Evolutionary conservation across 768 basidiomycete species (phyloP).

Genomic region (Psilocybe tampanensis): DNA sequence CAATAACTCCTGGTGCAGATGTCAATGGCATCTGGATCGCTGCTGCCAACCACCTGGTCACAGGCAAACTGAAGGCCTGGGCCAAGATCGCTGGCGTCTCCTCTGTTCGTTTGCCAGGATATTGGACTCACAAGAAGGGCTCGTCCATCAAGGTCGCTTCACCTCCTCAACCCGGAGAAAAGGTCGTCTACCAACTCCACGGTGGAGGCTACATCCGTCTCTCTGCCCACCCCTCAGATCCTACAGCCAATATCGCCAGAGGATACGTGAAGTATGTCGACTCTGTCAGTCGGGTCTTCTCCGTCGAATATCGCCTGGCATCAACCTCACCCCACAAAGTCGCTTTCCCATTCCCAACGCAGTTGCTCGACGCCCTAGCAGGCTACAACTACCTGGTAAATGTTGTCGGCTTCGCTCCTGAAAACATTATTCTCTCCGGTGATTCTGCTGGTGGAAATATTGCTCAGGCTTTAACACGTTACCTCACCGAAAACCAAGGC

Average conservation of each 20-base stretch:
- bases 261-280: slow-evolving; percentile 49
- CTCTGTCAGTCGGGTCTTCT: slow-evolving; percentile 51
- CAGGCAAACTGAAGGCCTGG: slow-evolving; percentile 44
- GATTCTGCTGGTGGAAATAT: slow-evolving; percentile 84
- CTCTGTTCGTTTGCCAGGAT: slow-evolving; percentile 52
- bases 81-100: slow-evolving; percentile 40
- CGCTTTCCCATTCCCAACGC: slow-evolving; percentile 70
- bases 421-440: slow-evolving; percentile 66
- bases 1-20: slow-evolving; percentile 41
- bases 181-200: slow-evolving; percentile 63
- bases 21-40: slow-evolving; percentile 54
- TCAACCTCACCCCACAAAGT: slow-evolving; percentile 41
- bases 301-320: slow-evolving; percentile 74
- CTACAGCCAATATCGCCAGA: slow-evolving; percentile 44
- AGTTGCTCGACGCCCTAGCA: slow-evolving; percentile 72
- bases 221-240: slow-evolving; percentile 59
- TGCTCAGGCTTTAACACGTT: slow-evolving; percentile 61
- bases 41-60: slow-evolving; percentile 41
- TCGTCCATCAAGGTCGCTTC: slow-evolving; percentile 34
- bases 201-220: slow-evolving; percentile 59
- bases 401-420: slow-evolving; percentile 54
- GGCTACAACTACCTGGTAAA: slow-evolving; percentile 74
- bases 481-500: slow-evolving; percentile 53
- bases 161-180: slow-evolving; percentile 49
- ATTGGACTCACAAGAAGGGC: slow-evolving; percentile 53